Evolutionary conservation across 768 basidiomycete species (phyloP).

Genomic region (Lactarius pseudohatsudake): DNA sequence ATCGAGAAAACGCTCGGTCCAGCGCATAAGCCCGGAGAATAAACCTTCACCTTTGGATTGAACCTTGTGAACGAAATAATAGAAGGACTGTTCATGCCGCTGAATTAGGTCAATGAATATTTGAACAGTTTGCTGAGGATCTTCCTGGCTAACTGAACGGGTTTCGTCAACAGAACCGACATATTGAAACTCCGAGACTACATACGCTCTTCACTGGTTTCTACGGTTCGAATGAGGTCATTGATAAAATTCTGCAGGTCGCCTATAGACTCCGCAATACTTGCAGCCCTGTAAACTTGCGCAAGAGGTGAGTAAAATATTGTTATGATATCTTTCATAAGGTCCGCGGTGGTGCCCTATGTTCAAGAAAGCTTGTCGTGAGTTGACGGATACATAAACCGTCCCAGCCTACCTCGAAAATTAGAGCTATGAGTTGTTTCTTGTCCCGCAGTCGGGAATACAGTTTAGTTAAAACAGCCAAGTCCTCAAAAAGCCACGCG

Average conservation of each 20-base stretch:
- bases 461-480: constrained; percentile 74
- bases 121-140: constrained; percentile 85
- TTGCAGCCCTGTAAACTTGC: constrained; percentile 96
- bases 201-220: constrained; percentile 86
- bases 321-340: constrained; percentile 97
- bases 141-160: constrained; percentile 69
- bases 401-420: constrained; percentile 78
- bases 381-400: not conserved
- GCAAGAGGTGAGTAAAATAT: constrained; percentile 97
- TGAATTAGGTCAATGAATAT: constrained; percentile 91
- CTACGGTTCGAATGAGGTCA: constrained; percentile 93
- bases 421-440: constrained; percentile 87
- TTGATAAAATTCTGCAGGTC: constrained; percentile 94
- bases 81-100: constrained; percentile 94
- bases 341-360: constrained; percentile 90
- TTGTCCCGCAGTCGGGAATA: constrained; percentile 82
- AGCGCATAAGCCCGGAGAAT: constrained; percentile 91
- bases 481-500: constrained; percentile 94
- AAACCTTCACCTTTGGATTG: constrained; percentile 94
- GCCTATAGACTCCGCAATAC: constrained; percentile 88
- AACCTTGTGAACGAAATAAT: constrained; percentile 96
- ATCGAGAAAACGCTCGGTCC: constrained; percentile 95
- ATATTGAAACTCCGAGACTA: constrained; percentile 20
- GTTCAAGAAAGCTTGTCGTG: not conserved
- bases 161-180: not conserved